Base-by-base conservation (phyloP, 805 yeast genomes). In the Komagataella pseudopastoris region DNA sequence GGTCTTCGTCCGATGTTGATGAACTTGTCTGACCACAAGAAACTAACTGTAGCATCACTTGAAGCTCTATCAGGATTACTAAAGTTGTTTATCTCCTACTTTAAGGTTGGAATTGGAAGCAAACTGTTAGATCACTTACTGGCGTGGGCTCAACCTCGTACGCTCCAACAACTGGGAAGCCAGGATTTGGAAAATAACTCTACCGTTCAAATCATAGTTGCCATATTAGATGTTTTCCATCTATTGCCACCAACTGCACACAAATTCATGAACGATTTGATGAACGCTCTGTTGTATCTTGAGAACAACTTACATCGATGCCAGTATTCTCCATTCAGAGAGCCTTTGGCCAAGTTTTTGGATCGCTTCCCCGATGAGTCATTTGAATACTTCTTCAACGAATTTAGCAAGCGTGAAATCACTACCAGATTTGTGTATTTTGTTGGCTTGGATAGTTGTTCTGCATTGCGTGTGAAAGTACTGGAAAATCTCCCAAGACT, bases 101-200 rank as follows among this genome's bases (percentile, higher is more conserved):
- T 93, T 73, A 85, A 95, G 63, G 97, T 95, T 17, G 99, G 93
- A 64, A 91, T 93, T 57, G 99, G 99, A 36, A 77, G 89, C 49
- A 93, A 93, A 60, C 69, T 93, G 50, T 74, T 95, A 36, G 98
- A 93, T 61, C 99, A 93, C 66, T 71, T 93, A 56, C 85, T 83
- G 77, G 96, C 97, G 0, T 90, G 96, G 96, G 95, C 97, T 0
- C 90, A 87, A 59, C 88, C 93, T 2, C 77, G 78, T 24, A 78
- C 86, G 1, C 65, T 95, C 45, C 81, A 88, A 52, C 79, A 81
- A 55, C 77, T 87, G 46, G 83, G 96, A 0, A 82, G 83, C 4
- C 88, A 83, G 57, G 96, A 86, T 53, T 75, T 95, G 52, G 84
- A 79, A 36, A 83, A 80, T 56, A 90, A 90, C 57, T 83, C 81